Evolutionary conservation across 169 alveolate genomes (phyloP).

Genomic region (Haemoproteus tartakovskyi): DNA sequence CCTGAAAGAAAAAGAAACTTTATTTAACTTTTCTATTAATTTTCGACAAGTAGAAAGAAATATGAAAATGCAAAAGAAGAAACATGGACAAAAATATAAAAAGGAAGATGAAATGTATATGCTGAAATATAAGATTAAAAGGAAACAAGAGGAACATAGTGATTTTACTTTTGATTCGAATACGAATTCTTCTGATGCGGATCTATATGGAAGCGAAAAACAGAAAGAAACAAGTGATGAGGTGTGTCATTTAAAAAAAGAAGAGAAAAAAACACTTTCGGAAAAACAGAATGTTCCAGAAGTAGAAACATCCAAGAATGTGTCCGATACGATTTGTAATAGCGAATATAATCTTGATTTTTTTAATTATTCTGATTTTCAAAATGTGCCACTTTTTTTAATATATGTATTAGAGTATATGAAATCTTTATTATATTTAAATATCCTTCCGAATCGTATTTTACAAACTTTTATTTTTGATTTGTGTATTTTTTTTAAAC

Average conservation of each 20-base stretch:
- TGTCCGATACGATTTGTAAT: background rate
- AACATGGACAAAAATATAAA: background rate
- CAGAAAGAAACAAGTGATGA: too few species aligned
- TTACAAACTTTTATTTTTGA: slow-evolving; percentile 52
- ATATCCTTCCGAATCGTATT: slow-evolving; percentile 44
- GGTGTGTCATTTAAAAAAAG: too few species aligned
- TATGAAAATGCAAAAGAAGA: background rate
- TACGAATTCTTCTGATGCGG: too few species aligned
- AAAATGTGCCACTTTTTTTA: slow-evolving; percentile 15
- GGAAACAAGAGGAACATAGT: too few species aligned
- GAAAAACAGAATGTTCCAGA: too few species aligned
- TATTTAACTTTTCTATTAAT: slow-evolving; percentile 36
- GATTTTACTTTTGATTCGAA: too few species aligned
- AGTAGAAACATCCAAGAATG: too few species aligned
- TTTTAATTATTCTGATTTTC: slow-evolving; percentile 21
- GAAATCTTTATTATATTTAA: slow-evolving; percentile 35
- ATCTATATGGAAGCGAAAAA: too few species aligned
- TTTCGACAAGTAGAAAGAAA: slow-evolving; percentile 26
- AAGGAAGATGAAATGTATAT: slow-evolving; percentile 9
- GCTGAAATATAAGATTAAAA: slow-evolving; percentile 27
- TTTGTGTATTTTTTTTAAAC: slow-evolving; percentile 37
- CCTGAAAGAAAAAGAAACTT: slow-evolving; percentile 24
- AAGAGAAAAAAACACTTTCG: too few species aligned
- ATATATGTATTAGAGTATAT: slow-evolving; percentile 43
- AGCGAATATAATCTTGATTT: background rate